These are phyloP conservation scores for Tulasnella sp. DNA, from an alignment of 768 basidiomycete species.

Conservation along the genomic window DNA sequence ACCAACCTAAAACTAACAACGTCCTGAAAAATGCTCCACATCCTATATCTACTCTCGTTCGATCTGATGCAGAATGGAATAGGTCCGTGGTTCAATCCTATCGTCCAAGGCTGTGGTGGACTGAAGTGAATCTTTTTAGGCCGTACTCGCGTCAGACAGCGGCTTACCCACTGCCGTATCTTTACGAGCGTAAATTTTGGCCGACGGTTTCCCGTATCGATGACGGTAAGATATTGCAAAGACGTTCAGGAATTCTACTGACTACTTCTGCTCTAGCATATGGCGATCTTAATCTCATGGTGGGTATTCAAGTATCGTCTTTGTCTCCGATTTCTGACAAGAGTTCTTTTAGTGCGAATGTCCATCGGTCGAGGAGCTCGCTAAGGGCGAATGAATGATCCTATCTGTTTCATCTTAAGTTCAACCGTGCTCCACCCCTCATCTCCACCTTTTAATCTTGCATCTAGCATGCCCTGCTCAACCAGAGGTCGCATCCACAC, in stretches of 20 bases:
- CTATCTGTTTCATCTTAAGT: neutral
- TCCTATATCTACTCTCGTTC: slow-evolving; percentile 57
- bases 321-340: neutral
- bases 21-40: slow-evolving; percentile 92
- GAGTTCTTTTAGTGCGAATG: slow-evolving; percentile 57
- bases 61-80: slow-evolving; percentile 78
- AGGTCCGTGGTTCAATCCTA: slow-evolving; percentile 36
- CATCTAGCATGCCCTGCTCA: slow-evolving; percentile 12
- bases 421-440: neutral
- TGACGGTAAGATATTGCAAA: slow-evolving; percentile 51
- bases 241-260: neutral
- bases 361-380: slow-evolving; percentile 71
- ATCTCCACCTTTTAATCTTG: neutral
- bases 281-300: slow-evolving; percentile 84
- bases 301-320: slow-evolving; percentile 31
- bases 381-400: neutral
- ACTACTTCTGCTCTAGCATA: slow-evolving; percentile 43
- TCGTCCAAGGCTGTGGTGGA: neutral
- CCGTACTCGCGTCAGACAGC: slow-evolving; percentile 86
- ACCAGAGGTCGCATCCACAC: slow-evolving; percentile 5
- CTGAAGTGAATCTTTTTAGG: slow-evolving; percentile 28
- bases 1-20: slow-evolving; percentile 89
- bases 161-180: slow-evolving; percentile 77
- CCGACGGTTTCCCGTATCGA: slow-evolving; percentile 85
- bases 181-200: slow-evolving; percentile 92